Conservation (phyloP, 805 yeast genomes). For the Candida corydali region DNA sequence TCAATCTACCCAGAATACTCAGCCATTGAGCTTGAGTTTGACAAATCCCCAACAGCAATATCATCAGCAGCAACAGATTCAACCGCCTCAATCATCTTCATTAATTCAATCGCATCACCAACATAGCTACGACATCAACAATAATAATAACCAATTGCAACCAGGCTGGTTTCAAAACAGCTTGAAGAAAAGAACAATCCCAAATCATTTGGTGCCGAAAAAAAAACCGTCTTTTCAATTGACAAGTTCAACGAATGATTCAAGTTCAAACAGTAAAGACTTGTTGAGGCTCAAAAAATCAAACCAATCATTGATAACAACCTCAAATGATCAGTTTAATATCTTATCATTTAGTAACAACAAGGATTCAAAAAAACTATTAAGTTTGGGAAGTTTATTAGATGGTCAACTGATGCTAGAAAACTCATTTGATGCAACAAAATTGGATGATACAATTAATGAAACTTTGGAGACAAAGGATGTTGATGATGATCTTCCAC, state of each 20-base stretch:
- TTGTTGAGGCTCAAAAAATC: background rate
- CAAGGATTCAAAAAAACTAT: constrained; percentile 11
- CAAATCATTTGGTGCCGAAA: constrained; percentile 39
- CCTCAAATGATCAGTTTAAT: constrained; percentile 23
- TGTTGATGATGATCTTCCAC: constrained; percentile 38
- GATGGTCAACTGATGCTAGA: constrained; percentile 6
- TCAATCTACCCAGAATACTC: constrained; percentile 1
- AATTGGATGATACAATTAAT: constrained; percentile 27
- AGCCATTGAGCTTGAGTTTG: constrained; percentile 1
- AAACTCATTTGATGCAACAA: constrained; percentile 15
- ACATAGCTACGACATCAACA: constrained; percentile 12
- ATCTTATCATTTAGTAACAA: constrained; percentile 32
- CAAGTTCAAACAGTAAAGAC: background rate
- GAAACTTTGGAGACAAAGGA: constrained; percentile 12
- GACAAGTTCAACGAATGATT: background rate
- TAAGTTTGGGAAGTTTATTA: constrained; percentile 6
- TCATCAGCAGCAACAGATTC: constrained; percentile 2
- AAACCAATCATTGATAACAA: background rate
- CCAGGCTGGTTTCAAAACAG: constrained; percentile 37
- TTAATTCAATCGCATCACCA: background rate
- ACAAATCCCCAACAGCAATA: background rate
- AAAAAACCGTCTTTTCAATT: constrained; percentile 37
- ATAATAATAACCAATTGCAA: constrained; percentile 10
- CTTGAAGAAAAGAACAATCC: constrained; percentile 29
- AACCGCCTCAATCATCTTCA: background rate